A percentile compares a stretch with the other conserved stretches of the same genome.
Evolutionary conservation across 139 green algal genomes (phyloP).

Genomic region (Micromonas pusilla): DNA sequence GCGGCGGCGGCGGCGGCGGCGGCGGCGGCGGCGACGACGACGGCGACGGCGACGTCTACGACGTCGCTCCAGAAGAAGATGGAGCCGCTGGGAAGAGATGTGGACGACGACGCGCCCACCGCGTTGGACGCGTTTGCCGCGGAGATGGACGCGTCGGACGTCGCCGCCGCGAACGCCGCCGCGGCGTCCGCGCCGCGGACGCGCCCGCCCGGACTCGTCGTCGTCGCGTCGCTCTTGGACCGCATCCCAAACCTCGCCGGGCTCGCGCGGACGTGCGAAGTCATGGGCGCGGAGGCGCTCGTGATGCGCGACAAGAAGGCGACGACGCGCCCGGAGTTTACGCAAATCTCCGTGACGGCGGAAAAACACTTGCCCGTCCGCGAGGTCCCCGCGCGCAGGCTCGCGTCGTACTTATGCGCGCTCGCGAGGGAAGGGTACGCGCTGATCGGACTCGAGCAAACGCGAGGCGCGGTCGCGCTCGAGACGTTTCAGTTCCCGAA

Average conservation of each 20-base stretch:
- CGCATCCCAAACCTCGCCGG: conserved; percentile 85
- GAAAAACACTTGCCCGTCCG: conserved; percentile 76
- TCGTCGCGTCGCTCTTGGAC: conserved; percentile 81
- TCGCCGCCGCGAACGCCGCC: too few relatives aligned
- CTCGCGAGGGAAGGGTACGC: conserved; percentile 51
- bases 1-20: too few relatives aligned
- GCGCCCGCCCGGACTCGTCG: conserved; percentile 46
- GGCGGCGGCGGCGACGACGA: too few relatives aligned
- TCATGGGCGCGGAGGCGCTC: background rate
- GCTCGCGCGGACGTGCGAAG: conserved; percentile 79
- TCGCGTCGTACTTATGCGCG: conserved; percentile 60
- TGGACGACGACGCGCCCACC: too few relatives aligned
- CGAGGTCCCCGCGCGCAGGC: conserved; percentile 53
- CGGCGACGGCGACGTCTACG: too few relatives aligned
- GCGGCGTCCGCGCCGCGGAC: too few relatives aligned
- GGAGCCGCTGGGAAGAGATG: too few relatives aligned
- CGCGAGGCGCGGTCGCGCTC: background rate
- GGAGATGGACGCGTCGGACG: too few relatives aligned
- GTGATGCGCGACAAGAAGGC: background rate
- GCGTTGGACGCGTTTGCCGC: too few relatives aligned
- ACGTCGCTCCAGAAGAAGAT: too few relatives aligned
- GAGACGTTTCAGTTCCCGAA: background rate
- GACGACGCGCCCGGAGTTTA: background rate
- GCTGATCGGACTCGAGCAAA: conserved; percentile 71
- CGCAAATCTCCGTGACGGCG: conserved; percentile 63